Conservation (phyloP, 1,139 yeast species). For the Yamadazyma triangularis region DNA sequence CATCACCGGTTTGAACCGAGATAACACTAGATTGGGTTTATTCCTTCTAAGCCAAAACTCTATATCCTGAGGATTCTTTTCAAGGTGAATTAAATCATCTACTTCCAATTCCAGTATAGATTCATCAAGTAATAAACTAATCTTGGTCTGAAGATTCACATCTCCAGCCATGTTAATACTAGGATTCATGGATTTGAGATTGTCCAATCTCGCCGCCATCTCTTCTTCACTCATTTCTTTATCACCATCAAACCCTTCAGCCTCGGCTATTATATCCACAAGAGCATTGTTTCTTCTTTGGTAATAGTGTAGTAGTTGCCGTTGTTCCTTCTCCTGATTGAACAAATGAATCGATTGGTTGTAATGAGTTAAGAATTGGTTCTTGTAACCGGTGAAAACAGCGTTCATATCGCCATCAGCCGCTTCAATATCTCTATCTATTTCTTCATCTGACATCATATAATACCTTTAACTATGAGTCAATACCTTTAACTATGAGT, state of each 20-base stretch:
- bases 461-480: too few relatives aligned
- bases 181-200: constrained; percentile 20
- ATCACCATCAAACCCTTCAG: constrained; percentile 14
- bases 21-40: constrained; percentile 29
- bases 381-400: constrained; percentile 10
- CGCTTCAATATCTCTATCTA: constrained; percentile 8
- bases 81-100: constrained; percentile 33
- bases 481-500: too few relatives aligned
- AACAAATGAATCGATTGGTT: constrained; percentile 16
- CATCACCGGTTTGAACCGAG: constrained; percentile 32
- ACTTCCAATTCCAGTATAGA: constrained; percentile 34
- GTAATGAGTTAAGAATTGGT: constrained; percentile 10
- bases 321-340: constrained; percentile 28
- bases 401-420: constrained; percentile 12
- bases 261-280: constrained; percentile 24
- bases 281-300: constrained; percentile 38
- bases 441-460: constrained; percentile 5
- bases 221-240: constrained; percentile 10
- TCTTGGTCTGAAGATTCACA: constrained; percentile 4
- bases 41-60: constrained; percentile 39
- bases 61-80: constrained; percentile 36
- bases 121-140: constrained; percentile 19
- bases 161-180: constrained; percentile 9
- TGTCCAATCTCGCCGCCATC: constrained; percentile 17
- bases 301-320: constrained; percentile 31